Base-by-base conservation (phyloP, 2,329 filamentous ascomycete genomes). In the Endoconidiophora polonica region DNA sequence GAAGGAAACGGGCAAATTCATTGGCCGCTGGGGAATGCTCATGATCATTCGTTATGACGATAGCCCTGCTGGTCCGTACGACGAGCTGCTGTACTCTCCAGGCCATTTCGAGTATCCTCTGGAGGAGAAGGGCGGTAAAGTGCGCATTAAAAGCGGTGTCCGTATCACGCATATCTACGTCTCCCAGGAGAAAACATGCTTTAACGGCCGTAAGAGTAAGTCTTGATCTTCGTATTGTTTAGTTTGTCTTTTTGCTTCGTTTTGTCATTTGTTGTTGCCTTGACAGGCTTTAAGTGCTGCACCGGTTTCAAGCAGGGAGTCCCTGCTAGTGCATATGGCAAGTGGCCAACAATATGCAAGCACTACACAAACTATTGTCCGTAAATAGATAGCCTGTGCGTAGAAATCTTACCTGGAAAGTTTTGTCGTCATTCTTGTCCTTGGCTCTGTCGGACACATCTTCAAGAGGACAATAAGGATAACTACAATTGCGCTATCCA, bases 151-250 rank as follows among this genome's bases (percentile, higher is more conserved):
- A 50, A 63, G 58, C 50, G 62, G 59, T 45, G 57, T 62, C 5
- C 63, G 68, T 33, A 66, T 73, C 55, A 72, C 71, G n/a, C 65
- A 71, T 20, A 71, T 74, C 9, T 76, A 74, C 55, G 73, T 76
- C 12, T 74, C 70, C 18, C 68, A 72, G 54, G 68, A 69, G 55
- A 57, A 69, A 20, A 72, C 69, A 0, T 69, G 68, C 55, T 74
- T 68, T 60, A 75, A 76, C 52, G 73, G 72, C 6, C 60, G 72
- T 38, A 65, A 61, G 29, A 72, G 70, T 73, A 56, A 57, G 64
- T 59, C 14, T 39, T 23, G 23, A 16, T 14, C 51, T 49, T 42
- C 29, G 39, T 12, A 37, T 41, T 3, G 18, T 16, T 42, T 48
- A 44, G 18, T 16, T 44, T 39, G 4, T 18, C 7, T 33, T 5